Conservation (phyloP, 768 basidiomycete species). For the Lactifluus rugatus region DNA sequence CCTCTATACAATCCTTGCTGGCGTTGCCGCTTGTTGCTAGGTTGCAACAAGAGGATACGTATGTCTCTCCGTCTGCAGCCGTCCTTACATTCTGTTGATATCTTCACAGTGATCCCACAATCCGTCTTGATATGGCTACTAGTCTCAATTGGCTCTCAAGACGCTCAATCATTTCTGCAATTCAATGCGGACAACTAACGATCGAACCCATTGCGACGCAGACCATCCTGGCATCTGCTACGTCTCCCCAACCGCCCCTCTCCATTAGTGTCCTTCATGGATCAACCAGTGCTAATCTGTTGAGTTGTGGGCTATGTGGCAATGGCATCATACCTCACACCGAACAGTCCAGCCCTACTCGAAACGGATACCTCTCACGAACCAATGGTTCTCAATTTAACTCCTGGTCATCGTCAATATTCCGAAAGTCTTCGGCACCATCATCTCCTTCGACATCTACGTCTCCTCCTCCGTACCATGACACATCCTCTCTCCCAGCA, state of each 20-base stretch:
- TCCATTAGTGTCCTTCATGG: slow-evolving; percentile 31
- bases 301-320: slow-evolving; percentile 78
- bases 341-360: slow-evolving; percentile 26
- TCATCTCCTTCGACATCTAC: slow-evolving; percentile 28
- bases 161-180: slow-evolving; percentile 71
- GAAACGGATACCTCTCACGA: slow-evolving; percentile 24
- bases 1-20: slow-evolving; percentile 64
- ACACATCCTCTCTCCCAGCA: slow-evolving; percentile 22
- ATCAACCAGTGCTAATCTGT: slow-evolving; percentile 36
- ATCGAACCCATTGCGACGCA: slow-evolving; percentile 75
- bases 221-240: slow-evolving; percentile 47
- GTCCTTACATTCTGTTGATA: slow-evolving; percentile 18
- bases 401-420: slow-evolving; percentile 48
- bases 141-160: slow-evolving; percentile 92
- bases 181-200: slow-evolving; percentile 76
- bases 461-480: slow-evolving; percentile 26
- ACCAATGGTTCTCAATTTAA: slow-evolving; percentile 26
- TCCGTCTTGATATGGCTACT: slow-evolving; percentile 89
- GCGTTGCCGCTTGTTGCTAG: slow-evolving; percentile 71
- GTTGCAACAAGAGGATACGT: slow-evolving; percentile 77
- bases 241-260: slow-evolving; percentile 28
- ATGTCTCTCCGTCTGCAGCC: slow-evolving; percentile 30
- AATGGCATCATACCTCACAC: slow-evolving; percentile 38
- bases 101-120: slow-evolving; percentile 67
- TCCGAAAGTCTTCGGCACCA: slow-evolving; percentile 40